phyloP scores from a whole-genome alignment of 2,329 filamentous ascomycete species.

The Clonostachys rosea region DNA sequence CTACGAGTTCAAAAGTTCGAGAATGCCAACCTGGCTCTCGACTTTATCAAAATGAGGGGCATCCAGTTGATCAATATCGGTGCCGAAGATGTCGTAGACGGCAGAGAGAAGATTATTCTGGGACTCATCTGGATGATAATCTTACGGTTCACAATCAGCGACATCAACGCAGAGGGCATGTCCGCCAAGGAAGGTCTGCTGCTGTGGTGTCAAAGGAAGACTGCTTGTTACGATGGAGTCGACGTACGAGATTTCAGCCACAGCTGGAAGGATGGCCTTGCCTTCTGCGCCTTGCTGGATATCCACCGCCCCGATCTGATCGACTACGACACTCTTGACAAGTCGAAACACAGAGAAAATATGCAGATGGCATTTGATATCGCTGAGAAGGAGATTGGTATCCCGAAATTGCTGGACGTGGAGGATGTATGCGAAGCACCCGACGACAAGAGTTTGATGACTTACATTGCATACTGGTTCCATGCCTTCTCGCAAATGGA shows the following conservation, averaged over 20 bases:
- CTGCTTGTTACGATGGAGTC: slow-evolving; percentile 95
- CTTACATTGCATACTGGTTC: slow-evolving; percentile 99
- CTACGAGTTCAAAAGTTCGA: slow-evolving; percentile 95
- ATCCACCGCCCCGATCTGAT: slow-evolving; percentile 97
- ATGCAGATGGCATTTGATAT: slow-evolving; percentile 99
- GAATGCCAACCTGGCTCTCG: slow-evolving; percentile 92
- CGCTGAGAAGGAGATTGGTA: slow-evolving; percentile 92
- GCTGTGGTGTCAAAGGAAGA: slow-evolving; percentile 97
- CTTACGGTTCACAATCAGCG: slow-evolving; percentile 95
- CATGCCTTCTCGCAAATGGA: slow-evolving; percentile 99
- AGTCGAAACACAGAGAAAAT: slow-evolving; percentile 89
- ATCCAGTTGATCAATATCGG: slow-evolving; percentile 99
- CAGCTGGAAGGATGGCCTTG: slow-evolving; percentile 96
- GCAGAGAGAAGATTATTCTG: slow-evolving; percentile 94
- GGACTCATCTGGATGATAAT: slow-evolving; percentile 98
- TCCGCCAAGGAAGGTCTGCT: slow-evolving; percentile 94
- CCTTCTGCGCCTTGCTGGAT: slow-evolving; percentile 93
- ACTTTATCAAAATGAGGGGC: slow-evolving; percentile 85
- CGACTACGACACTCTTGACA: slow-evolving; percentile 92
- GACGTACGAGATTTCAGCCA: slow-evolving; percentile 91
- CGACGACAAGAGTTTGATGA: slow-evolving; percentile 96
- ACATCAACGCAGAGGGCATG: slow-evolving; percentile 97
- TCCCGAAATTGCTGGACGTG: slow-evolving; percentile 90
- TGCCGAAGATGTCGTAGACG: slow-evolving; percentile 96
- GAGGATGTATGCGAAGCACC: slow-evolving; percentile 98